Conservation (phyloP, 2,329 filamentous ascomycete species). For the Sclerotiophoma versabilis region DNA sequence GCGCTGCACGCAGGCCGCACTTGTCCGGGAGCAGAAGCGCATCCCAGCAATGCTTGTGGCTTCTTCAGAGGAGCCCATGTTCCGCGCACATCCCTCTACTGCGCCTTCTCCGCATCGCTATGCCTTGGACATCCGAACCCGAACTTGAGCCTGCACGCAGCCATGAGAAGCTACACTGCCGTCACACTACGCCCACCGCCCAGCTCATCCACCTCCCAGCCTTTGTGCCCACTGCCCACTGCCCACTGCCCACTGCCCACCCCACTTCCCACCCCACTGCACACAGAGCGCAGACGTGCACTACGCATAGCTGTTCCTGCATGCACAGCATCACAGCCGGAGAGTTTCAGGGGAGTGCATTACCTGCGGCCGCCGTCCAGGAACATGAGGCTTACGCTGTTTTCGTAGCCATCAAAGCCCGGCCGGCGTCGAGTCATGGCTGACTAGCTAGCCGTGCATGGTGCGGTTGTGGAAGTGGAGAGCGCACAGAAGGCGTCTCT, state of each 20-base stretch:
- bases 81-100: constrained; percentile 21
- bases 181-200: constrained; percentile 3
- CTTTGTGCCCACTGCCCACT: constrained; percentile 3
- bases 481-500: constrained; percentile 20
- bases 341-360: constrained; percentile 31
- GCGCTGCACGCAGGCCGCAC: constrained; percentile 22
- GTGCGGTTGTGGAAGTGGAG: constrained; percentile 36
- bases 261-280: too few species aligned
- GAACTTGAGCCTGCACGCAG: constrained; percentile 23
- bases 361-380: constrained; percentile 38
- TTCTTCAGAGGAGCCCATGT: constrained; percentile 15
- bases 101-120: constrained; percentile 31
- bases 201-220: neutral
- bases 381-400: constrained; percentile 38
- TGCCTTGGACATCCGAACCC: constrained; percentile 16
- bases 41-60: constrained; percentile 35
- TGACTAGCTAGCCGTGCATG: constrained; percentile 32
- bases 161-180: constrained; percentile 16
- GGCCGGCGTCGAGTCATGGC: constrained; percentile 29
- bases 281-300: too few species aligned
- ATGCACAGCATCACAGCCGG: constrained; percentile 18
- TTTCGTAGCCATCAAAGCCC: constrained; percentile 23
- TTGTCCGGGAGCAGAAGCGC: constrained; percentile 24
- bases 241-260: too few species aligned
- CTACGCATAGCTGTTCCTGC: constrained; percentile 25